Conservation (phyloP, 495 filamentous ascomycete genomes). For the Neurospora sp. region DNA sequence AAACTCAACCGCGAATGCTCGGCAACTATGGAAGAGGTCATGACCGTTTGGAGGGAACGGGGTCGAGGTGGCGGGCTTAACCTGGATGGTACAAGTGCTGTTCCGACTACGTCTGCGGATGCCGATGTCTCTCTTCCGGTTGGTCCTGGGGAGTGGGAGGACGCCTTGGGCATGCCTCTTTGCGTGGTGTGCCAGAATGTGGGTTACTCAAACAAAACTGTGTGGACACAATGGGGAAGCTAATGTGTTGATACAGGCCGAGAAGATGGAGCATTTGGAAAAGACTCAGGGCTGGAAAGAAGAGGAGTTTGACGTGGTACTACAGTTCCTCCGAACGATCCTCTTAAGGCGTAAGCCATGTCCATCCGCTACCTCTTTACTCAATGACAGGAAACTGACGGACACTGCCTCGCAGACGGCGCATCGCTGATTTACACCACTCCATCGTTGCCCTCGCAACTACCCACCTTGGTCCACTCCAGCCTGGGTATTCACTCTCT, state of each 20-base stretch:
- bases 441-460: constrained; percentile 63
- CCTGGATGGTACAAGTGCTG: constrained; percentile 35
- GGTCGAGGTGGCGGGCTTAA: constrained; percentile 44
- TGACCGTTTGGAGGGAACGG: constrained; percentile 51
- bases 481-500: constrained; percentile 85
- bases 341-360: constrained; percentile 65
- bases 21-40: constrained; percentile 74
- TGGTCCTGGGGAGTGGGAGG: constrained; percentile 90
- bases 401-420: constrained; percentile 50
- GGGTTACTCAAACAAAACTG: constrained; percentile 18
- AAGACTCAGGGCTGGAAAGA: constrained; percentile 85
- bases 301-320: constrained; percentile 83
- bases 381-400: constrained; percentile 7
- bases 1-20: constrained; percentile 68
- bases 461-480: constrained; percentile 78
- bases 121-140: constrained; percentile 63
- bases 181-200: constrained; percentile 93
- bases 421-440: constrained; percentile 86
- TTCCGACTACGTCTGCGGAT: constrained; percentile 31
- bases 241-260: constrained; percentile 48
- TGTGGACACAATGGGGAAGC: neutral
- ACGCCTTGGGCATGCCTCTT: constrained; percentile 76
- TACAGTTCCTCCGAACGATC: constrained; percentile 80
- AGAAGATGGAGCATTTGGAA: constrained; percentile 81
- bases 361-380: neutral